These are phyloP conservation scores for Diplodia mutila DNA, from an alignment of 2,329 filamentous ascomycete genomes.

Conservation along the genomic window DNA sequence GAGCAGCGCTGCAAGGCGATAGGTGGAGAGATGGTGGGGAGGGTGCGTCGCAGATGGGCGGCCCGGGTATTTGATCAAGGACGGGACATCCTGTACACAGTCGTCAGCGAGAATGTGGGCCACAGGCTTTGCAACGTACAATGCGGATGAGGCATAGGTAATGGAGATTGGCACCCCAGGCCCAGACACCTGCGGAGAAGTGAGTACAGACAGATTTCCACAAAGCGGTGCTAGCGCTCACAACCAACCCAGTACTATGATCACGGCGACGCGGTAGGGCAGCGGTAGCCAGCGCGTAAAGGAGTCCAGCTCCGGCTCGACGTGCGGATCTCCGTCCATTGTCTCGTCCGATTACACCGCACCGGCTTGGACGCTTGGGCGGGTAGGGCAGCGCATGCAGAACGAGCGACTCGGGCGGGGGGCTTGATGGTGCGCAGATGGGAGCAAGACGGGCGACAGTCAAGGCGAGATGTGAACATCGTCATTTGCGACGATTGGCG, in stretches of 20 bases:
- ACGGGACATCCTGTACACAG: conserved; percentile 69
- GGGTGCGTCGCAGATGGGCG: conserved; percentile 71
- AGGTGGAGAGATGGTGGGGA: conserved; percentile 79
- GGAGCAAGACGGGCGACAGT: background rate
- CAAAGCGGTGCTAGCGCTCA: conserved; percentile 26
- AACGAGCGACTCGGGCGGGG: conserved; percentile 2
- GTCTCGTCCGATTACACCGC: conserved; percentile 24
- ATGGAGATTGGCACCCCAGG: conserved; percentile 91
- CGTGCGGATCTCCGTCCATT: conserved; percentile 75
- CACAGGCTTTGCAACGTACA: conserved; percentile 47
- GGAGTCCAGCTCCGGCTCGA: conserved; percentile 72
- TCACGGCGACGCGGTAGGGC: conserved; percentile 84
- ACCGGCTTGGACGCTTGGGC: background rate
- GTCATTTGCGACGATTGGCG: conserved; percentile 2
- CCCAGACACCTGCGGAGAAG: conserved; percentile 75
- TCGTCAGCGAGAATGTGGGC: conserved; percentile 26
- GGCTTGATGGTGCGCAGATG: background rate
- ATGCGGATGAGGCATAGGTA: conserved; percentile 80
- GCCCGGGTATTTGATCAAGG: conserved; percentile 82
- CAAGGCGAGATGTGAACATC: background rate
- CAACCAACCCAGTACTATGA: conserved; percentile 76
- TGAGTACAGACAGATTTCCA: conserved; percentile 22
- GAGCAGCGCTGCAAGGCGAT: conserved; percentile 80
- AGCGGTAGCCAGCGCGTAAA: conserved; percentile 87
- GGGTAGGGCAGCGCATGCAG: conserved; percentile 21